These are phyloP conservation scores for Phialocephala subalpina DNA, from an alignment of 2,329 filamentous ascomycete genomes.

Conservation along the genomic window DNA sequence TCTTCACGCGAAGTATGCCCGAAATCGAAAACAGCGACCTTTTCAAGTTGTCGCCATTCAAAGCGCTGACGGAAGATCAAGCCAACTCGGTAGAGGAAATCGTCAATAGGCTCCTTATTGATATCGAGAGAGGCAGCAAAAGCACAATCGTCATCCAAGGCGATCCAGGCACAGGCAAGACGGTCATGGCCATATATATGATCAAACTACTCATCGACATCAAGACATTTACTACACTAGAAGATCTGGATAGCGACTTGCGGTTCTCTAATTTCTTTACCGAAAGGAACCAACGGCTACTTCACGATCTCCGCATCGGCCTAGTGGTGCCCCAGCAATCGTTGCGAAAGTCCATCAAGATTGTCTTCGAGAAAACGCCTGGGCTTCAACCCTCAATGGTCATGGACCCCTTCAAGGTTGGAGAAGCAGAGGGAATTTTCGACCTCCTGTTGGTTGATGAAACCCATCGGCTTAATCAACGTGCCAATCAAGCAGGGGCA, in stretches of 20 bases:
- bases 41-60: conserved; percentile 26
- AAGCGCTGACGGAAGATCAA: conserved; percentile 28
- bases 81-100: conserved; percentile 26
- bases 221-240: conserved; percentile 25
- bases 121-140: conserved; percentile 22
- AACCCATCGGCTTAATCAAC: conserved; percentile 27
- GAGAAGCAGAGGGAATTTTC: conserved; percentile 26
- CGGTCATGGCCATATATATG: conserved; percentile 28
- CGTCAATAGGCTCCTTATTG: conserved; percentile 22
- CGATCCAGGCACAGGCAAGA: conserved; percentile 27
- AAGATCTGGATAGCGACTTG: conserved; percentile 27
- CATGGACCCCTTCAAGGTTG: conserved; percentile 25
- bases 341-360: conserved; percentile 26
- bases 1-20: conserved; percentile 27
- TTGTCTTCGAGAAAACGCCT: conserved; percentile 26
- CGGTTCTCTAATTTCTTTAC: conserved; percentile 25
- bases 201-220: conserved; percentile 29
- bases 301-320: conserved; percentile 23
- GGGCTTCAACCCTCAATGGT: conserved; percentile 28
- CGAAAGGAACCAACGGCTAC: conserved; percentile 23
- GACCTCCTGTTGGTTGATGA: conserved; percentile 26
- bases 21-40: conserved; percentile 28
- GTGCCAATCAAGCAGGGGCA: conserved; percentile 24
- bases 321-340: conserved; percentile 27
- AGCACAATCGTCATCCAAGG: conserved; percentile 25